Evolutionary conservation across 164 flowering plant genomes (phyloP).

Genomic region (Saururus chinensis): DNA sequence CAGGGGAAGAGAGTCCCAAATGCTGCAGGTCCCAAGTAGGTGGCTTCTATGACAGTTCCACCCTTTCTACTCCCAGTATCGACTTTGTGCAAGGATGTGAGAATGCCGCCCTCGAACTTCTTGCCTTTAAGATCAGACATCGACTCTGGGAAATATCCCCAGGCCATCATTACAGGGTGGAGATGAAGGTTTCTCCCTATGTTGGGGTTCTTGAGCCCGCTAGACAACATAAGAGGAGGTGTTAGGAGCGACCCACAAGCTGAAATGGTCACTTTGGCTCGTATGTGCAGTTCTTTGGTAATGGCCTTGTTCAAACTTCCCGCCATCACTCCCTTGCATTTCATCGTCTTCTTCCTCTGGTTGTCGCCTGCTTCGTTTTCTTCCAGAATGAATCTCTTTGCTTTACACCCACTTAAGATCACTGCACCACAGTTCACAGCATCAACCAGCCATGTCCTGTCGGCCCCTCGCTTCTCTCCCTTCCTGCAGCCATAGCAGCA

Average conservation of each 20-base stretch:
- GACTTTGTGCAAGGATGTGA: slow-evolving; percentile 28
- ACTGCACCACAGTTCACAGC: slow-evolving; percentile 59
- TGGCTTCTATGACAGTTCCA: slow-evolving; percentile 22
- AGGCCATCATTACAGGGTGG: slow-evolving; percentile 31
- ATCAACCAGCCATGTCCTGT: slow-evolving; percentile 70
- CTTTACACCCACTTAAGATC: slow-evolving; percentile 62
- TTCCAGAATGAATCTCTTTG: slow-evolving; percentile 45
- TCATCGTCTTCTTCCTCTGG: slow-evolving; percentile 14
- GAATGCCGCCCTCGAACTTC: slow-evolving; percentile 30
- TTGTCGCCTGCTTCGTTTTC: slow-evolving; percentile 15
- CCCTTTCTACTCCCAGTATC: too few species aligned
- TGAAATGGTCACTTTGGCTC: slow-evolving; percentile 56
- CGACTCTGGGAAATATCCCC: slow-evolving; percentile 37
- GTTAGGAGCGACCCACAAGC: slow-evolving; percentile 69
- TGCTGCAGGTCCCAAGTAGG: slow-evolving; percentile 23
- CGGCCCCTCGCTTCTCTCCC: slow-evolving; percentile 63
- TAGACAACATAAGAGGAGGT: slow-evolving; percentile 59
- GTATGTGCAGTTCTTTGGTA: slow-evolving; percentile 34
- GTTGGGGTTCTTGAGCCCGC: slow-evolving; percentile 41
- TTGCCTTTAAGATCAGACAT: slow-evolving; percentile 18
- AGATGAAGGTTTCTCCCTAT: slow-evolving; percentile 39
- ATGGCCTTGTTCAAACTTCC: slow-evolving; percentile 17
- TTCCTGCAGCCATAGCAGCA: slow-evolving; percentile 52
- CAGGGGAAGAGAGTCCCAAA: slow-evolving; percentile 26
- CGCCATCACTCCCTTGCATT: slow-evolving; percentile 54